Evolutionary conservation across 768 basidiomycete genomes (phyloP), one percentile per base, ranked within the genome.

Genomic region (Suillus occidentalis): DNA sequence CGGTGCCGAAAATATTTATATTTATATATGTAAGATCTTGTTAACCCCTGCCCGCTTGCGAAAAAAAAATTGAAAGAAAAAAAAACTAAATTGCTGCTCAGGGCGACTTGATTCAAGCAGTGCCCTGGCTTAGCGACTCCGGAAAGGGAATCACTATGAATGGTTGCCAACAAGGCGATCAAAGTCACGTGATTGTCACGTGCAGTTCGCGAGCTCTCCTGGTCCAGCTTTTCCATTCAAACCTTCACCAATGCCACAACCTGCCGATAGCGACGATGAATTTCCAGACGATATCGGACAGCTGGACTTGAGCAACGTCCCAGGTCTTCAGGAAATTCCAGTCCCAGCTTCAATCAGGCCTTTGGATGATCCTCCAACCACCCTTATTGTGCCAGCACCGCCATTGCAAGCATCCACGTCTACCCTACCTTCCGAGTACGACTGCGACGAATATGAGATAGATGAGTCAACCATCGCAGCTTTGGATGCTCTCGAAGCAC

Each of bases 231-330:
- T 36, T 20, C 3, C 22, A 18, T 25, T 22, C 8, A 37, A 10
- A 14, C 39, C 25, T 10, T 31, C 43, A 45, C 55, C 53, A 53
- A 78, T 78, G 77, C 57, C 73, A 40, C 70, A 69, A 62, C 53
- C 9, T 53, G 52, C 36, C 1, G 69, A 69, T 39, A 71, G 69
- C 1, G 77, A 77, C n/a, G 85, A 89, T 69, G 83, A 87, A 62
- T 90, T 84, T 63, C 82, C 81, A 0, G 87, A 89, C 69, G 82
- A 83, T 28, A 84, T 88, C 64, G 81, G 81, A 4, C 81, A 80
- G 18, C 53, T 86, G 25, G 79, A 82, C 66, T 84, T 82, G 65
- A 79, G 85, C 34, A 79, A 64, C 13, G 63, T 79, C 25, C 74
- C 80, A 10, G 76, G 61, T 60, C 73, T 79, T 36, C 71, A 75